These are phyloP conservation scores for Arthroderma uncinatum DNA, from an alignment of 2,329 filamentous ascomycete species.

Conservation along the genomic window DNA sequence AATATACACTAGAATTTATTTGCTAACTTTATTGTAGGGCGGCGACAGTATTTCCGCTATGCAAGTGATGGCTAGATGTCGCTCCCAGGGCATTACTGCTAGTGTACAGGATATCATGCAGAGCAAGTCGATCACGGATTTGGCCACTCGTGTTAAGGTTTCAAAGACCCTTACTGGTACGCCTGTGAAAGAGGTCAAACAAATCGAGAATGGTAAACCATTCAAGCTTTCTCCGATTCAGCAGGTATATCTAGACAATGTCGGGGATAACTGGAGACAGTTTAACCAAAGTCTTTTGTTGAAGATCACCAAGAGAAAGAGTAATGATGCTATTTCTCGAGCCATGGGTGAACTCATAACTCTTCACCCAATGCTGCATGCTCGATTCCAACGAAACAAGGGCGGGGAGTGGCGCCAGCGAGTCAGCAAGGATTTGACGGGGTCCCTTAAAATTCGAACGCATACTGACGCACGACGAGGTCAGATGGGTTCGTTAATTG, in stretches of 20 bases:
- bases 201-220: conserved; percentile 8
- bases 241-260: conserved; percentile 17
- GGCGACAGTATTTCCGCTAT: conserved; percentile 23
- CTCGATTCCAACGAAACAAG: conserved; percentile 15
- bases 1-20: conserved; percentile 10
- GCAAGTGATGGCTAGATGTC: conserved; percentile 18
- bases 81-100: conserved; percentile 13
- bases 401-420: conserved; percentile 16
- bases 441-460: conserved; percentile 24
- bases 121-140: conserved; percentile 11
- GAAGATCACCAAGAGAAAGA: conserved; percentile 7
- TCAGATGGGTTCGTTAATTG: conserved; percentile 19
- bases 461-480: conserved; percentile 18
- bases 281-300: conserved; percentile 19
- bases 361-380: conserved; percentile 19
- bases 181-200: not conserved
- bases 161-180: not conserved
- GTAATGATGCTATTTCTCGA: conserved; percentile 6
- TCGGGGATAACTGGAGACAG: conserved; percentile 13
- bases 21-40: conserved; percentile 14
- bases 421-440: conserved; percentile 20
- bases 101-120: conserved; percentile 17
- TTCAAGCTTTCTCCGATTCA: conserved; percentile 19
- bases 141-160: conserved; percentile 7
- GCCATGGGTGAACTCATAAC: conserved; percentile 14